Percentiles rank a stretch among this genome's conserved stretches.
These are phyloP conservation scores for Gymnopus androsaceus DNA, from an alignment of 1,284 basidiomycete genomes.

Conservation along the genomic window DNA sequence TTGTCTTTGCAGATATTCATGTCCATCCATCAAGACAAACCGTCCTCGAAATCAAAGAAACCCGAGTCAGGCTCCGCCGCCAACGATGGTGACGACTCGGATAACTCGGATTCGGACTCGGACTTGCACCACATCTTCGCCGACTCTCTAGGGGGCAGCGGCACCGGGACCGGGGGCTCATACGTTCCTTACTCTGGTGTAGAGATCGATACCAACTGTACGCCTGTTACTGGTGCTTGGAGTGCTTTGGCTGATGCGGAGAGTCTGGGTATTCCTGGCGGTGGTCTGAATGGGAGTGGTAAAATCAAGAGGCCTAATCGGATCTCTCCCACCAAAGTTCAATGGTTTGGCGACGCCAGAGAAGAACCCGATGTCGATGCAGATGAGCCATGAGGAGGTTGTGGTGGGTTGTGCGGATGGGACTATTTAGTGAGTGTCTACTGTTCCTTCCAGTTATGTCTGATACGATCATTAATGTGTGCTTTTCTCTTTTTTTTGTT, in stretches of 20 bases:
- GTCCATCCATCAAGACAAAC: conserved; percentile 72
- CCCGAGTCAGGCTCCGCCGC: conserved; percentile 35
- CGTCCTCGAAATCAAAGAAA: conserved; percentile 12
- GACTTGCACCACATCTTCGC: conserved; percentile 7
- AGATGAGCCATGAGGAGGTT: conserved; percentile 81
- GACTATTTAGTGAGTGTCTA: conserved; percentile 81
- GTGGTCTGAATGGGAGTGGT: conserved; percentile 20
- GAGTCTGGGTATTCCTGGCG: conserved; percentile 28
- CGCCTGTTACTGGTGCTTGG: conserved; percentile 70
- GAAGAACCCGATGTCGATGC: conserved; percentile 89
- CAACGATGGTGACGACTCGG: conserved; percentile 20
- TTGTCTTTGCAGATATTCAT: conserved; percentile 61
- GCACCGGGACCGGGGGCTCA: not conserved
- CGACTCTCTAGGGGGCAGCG: conserved; percentile 22
- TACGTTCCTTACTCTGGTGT: conserved; percentile 26
- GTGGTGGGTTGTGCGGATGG: conserved; percentile 86
- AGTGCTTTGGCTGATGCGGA: conserved; percentile 52
- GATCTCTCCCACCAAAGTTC: conserved; percentile 65
- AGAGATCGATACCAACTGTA: conserved; percentile 63
- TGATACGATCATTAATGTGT: too few species aligned
- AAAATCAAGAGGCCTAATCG: conserved; percentile 57
- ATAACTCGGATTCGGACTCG: too few species aligned
- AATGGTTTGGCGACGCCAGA: conserved; percentile 75
- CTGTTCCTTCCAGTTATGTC: not conserved
- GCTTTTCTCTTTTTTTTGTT: too few species aligned